These are phyloP conservation scores for Sextonia rubra DNA, from an alignment of 164 flowering plant genomes.

Conservation along the genomic window DNA sequence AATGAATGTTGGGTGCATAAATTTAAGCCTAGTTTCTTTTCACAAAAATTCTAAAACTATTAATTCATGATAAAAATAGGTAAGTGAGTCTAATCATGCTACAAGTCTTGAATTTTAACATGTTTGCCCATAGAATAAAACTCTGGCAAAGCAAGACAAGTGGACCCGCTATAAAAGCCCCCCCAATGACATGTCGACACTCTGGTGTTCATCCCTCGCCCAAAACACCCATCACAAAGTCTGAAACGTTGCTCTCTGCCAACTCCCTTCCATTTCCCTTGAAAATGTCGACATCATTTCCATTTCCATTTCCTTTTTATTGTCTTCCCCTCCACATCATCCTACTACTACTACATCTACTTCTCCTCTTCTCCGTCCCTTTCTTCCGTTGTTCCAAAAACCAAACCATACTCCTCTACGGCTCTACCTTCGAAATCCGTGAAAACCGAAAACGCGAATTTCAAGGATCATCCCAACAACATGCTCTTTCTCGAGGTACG, in stretches of 20 bases:
- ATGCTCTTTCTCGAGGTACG: conserved; percentile 9
- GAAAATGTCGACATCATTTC: conserved; percentile 1
- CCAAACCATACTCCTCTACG: no score
- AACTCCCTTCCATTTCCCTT: no score
- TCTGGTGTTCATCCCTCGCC: neutral
- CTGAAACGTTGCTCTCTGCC: neutral
- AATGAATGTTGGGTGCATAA: no score
- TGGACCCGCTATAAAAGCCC: no score
- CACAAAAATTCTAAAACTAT: no score
- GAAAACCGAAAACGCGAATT: neutral
- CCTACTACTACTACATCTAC: neutral
- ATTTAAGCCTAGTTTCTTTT: no score
- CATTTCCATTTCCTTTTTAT: neutral
- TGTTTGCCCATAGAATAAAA: no score
- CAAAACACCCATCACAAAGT: neutral
- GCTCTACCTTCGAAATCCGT: neutral
- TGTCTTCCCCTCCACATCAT: neutral
- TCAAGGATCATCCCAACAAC: neutral
- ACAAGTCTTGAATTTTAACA: no score
- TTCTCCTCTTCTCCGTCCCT: neutral
- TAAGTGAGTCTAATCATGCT: no score
- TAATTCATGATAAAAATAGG: no score
- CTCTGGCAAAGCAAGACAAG: neutral
- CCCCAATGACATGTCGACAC: conserved; percentile 4
- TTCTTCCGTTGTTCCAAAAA: neutral